Conservation (phyloP, 441 rosid species). For the Euphorbia neoarborescens region DNA sequence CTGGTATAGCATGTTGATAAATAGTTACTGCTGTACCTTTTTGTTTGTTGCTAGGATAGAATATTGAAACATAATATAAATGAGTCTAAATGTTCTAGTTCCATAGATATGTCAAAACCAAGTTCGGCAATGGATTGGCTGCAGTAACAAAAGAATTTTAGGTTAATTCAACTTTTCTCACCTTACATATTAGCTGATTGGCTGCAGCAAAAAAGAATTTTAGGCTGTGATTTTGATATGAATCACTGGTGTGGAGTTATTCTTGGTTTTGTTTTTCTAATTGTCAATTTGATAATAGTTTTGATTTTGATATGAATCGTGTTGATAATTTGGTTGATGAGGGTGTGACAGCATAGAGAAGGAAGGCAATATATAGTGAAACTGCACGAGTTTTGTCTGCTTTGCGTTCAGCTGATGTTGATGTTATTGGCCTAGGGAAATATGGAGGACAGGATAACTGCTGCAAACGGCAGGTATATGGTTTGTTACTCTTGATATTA, state of each 20-base stretch:
- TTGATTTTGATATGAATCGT: background rate
- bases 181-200: too few species aligned
- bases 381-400: conserved; percentile 70
- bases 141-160: too few species aligned
- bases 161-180: too few species aligned
- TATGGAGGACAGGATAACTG: conserved; percentile 74
- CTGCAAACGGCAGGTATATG: conserved; percentile 68
- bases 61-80: too few species aligned
- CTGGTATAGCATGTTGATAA: too few species aligned
- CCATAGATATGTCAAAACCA: too few species aligned
- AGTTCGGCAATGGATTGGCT: too few species aligned
- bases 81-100: too few species aligned
- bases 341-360: conserved; percentile 54
- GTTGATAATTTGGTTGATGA: conserved; percentile 20
- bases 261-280: background rate
- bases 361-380: conserved; percentile 57
- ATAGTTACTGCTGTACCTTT: too few species aligned
- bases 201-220: too few species aligned
- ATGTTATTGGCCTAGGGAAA: conserved; percentile 59
- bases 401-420: conserved; percentile 65
- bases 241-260: conserved; percentile 43
- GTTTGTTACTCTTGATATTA: background rate
- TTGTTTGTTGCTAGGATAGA: too few species aligned
- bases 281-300: background rate
- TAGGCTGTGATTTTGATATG: too few species aligned